A percentile compares a stretch with the other conserved stretches of the same genome.
Evolutionary conservation across 768 basidiomycete genomes (phyloP).

Genomic region (Dendrothele bispora): DNA sequence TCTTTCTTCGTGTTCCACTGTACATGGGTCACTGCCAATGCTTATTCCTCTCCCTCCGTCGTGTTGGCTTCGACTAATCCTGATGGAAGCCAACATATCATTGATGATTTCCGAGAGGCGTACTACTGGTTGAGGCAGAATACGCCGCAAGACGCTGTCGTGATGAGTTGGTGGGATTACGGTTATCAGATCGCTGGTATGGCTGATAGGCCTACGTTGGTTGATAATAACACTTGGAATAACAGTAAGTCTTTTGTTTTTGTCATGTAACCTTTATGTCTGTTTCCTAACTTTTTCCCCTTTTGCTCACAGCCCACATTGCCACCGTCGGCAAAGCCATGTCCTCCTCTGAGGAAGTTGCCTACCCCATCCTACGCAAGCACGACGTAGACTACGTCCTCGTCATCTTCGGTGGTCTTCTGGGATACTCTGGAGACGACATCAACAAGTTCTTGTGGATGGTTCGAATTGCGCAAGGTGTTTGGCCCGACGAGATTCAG

Average conservation of each 20-base stretch:
- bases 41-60: conserved; percentile 97
- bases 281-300: conserved; percentile 6
- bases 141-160: conserved; percentile 86
- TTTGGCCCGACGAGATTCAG: conserved; percentile 98
- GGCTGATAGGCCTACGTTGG: conserved; percentile 94
- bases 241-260: conserved; percentile 69
- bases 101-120: conserved; percentile 99
- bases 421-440: conserved; percentile 98
- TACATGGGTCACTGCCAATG: conserved; percentile 92
- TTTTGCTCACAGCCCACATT: conserved; percentile 70
- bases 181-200: conserved; percentile 99
- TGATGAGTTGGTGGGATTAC: conserved; percentile 99
- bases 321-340: conserved; percentile 99
- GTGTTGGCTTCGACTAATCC: conserved; percentile 78
- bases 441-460: conserved; percentile 99
- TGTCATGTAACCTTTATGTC: neutral
- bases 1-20: conserved; percentile 93
- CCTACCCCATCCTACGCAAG: conserved; percentile 95
- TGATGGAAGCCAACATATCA: conserved; percentile 91
- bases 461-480: conserved; percentile 91
- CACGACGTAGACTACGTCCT: conserved; percentile 98
- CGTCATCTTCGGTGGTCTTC: conserved; percentile 93
- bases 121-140: conserved; percentile 99
- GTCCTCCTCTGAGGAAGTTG: conserved; percentile 90
- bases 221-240: conserved; percentile 99